These are phyloP conservation scores for Theobroma grandiflorum DNA, from an alignment of 441 rosid genomes.

Conservation along the genomic window DNA sequence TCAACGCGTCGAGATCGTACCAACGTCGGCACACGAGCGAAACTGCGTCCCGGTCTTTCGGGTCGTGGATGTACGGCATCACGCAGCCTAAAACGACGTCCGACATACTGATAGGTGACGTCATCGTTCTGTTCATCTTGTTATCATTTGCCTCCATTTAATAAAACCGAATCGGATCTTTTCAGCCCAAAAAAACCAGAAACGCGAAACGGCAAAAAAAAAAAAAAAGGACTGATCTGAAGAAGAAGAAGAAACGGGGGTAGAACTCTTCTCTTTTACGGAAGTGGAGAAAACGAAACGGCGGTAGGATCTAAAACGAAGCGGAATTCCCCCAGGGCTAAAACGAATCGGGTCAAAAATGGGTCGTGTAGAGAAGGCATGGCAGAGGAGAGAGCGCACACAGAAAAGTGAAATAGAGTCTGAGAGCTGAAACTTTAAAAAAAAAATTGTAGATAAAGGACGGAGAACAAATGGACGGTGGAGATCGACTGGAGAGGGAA, in stretches of 20 bases:
- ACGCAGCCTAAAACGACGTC: conserved; percentile 71
- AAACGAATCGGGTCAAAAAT: not conserved
- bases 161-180: not conserved
- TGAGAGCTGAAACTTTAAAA: not conserved
- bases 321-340: not conserved
- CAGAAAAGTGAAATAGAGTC: not conserved
- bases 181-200: no score
- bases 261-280: not conserved
- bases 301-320: not conserved
- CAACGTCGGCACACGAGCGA: conserved; percentile 80
- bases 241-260: not conserved
- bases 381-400: not conserved
- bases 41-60: conserved; percentile 76
- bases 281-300: not conserved
- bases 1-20: conserved; percentile 76
- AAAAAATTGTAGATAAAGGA: not conserved
- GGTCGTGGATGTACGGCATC: conserved; percentile 73
- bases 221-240: not conserved
- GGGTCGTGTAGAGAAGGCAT: not conserved
- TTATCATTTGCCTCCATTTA: conserved; percentile 39
- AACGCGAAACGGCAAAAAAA: not conserved
- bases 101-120: conserved; percentile 37
- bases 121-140: conserved; percentile 29
- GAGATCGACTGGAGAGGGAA: not conserved
- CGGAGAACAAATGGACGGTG: not conserved